Evolutionary conservation across 495 filamentous ascomycete species (phyloP), one percentile per base, ranked within the genome.

Genomic region (Thozetella sp.): DNA sequence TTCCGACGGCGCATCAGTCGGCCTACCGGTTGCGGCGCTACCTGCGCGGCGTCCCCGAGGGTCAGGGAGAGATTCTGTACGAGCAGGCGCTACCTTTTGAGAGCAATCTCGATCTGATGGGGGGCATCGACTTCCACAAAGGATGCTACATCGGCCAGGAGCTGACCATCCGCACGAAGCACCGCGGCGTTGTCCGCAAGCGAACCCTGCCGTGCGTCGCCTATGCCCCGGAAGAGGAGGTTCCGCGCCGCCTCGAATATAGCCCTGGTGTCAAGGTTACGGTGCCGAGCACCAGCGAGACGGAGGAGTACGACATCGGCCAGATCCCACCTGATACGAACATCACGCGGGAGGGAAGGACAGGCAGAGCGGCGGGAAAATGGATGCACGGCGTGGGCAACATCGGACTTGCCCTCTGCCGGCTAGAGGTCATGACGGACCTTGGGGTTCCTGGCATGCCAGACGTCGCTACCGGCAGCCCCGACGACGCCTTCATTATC

Each of bases 91-190:
- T 98, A 50, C 92, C 93, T 22, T 86, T 89, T 62, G 93, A 97
- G 70, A 86, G 77, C 59, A 95, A 97, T 70, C 78, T 97, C 62
- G 95, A 99, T 72, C 79, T 90, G 62, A 87, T 88, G 81, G 80
- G 82, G 19, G 96, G 82, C 2, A 84, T 98, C 45, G 93, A 97
- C 76, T 99, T 96, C 74, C 83, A 86, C 51, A 99, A 99, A 76
- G 95, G 95, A 1, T 99, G 95, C 73, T 99, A 99, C 72, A 87
- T 98, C 0, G 95, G 95, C 0, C 95, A 99, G 76, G 95, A 99
- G 71, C 80, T 98, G 54, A 98, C 96, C 9, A 96, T 97, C 50
- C 87, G 95, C 23, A 98, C 96, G 0, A 87, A 92, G 67, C 95
- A 98, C 72, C 93, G 89, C 1, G 95, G 95, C 34, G 91, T 99